Base-by-base conservation (phyloP, 176 grass and related monocot species). In the Aegilops bicornis region DNA sequence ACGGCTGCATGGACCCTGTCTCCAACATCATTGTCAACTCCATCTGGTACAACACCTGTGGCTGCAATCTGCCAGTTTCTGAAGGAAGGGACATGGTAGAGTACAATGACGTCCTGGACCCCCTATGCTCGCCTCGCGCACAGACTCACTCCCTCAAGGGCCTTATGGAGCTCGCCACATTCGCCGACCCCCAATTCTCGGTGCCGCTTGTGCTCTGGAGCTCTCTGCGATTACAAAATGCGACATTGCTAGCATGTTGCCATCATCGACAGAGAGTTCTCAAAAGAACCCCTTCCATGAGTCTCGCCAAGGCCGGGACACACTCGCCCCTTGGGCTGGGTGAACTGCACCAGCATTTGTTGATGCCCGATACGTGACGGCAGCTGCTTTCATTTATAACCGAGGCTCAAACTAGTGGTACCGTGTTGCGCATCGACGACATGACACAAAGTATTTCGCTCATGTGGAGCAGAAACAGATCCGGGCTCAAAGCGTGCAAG, bases 11-110 rank as follows among this genome's bases (percentile, higher is more conserved):
- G 72, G 72, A 75, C 42, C 72, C 23, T 29, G 2, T 75, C 42
- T 75, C 14, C 42, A 75, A 75, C 72, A 75, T 75, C 72, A 29
- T 75, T 42, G 13, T 75, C 72, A 47, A 75, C 72, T 75, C 40
- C 42, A 48, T 75, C 23, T 75, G 72, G 72, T 75, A 48, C 72
- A 1, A 48, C 23, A 75, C 0, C 0, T n/a, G 4, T 13, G n/a
- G n/a, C 69, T 47, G 39, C n/a, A 2, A 2, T 27, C 23, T 48
- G n/a, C 23, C 42, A 10, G 13, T 1, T n/a, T 27, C 71, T 48
- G 23, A 48, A 7, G 12, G 7, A 1, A 5, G 0, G 2, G 12
- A 73, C 22, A 73, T 73, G 2, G 39, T 1, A 15, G 6, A 8
- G 14, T 48, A 19, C 23, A 25, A 14, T 15, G 72, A 75, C 14